Conservation (phyloP, 371 early-diverging fungal genomes). For the Blakeslea trispora region DNA sequence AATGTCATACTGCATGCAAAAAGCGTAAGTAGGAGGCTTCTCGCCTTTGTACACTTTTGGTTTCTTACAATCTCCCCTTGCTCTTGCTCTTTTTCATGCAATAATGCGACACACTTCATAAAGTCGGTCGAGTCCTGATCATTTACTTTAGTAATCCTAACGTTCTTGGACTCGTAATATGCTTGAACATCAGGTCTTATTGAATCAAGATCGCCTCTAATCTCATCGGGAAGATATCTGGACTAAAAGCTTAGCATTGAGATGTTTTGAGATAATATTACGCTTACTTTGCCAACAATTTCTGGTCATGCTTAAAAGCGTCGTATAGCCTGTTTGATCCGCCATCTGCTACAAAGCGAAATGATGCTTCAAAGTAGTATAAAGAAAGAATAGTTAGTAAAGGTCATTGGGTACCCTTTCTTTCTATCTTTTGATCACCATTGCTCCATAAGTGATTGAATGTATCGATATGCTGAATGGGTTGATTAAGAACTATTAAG, state of each 20-base stretch:
- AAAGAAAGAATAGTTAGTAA: too few species aligned
- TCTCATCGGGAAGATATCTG: conserved; percentile 77
- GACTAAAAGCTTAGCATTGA: not conserved
- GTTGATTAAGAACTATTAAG: conserved; percentile 43
- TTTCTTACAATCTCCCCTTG: conserved; percentile 22
- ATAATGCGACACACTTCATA: conserved; percentile 71
- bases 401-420: too few species aligned
- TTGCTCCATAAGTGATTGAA: conserved; percentile 40
- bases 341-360: conserved; percentile 85
- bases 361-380: conserved; percentile 47
- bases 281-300: conserved; percentile 45
- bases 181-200: conserved; percentile 62
- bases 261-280: not conserved
- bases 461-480: conserved; percentile 26
- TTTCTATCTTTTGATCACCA: too few species aligned
- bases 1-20: conserved; percentile 65
- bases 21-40: too few species aligned
- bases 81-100: conserved; percentile 38
- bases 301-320: conserved; percentile 48
- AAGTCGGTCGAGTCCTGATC: conserved; percentile 87
- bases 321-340: conserved; percentile 88
- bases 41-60: not conserved
- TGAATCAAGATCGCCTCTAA: conserved; percentile 90
- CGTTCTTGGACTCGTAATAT: conserved; percentile 65
- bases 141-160: conserved; percentile 47